Evolutionary conservation across 768 basidiomycete genomes (phyloP).

Genomic region (Mycena filopes): DNA sequence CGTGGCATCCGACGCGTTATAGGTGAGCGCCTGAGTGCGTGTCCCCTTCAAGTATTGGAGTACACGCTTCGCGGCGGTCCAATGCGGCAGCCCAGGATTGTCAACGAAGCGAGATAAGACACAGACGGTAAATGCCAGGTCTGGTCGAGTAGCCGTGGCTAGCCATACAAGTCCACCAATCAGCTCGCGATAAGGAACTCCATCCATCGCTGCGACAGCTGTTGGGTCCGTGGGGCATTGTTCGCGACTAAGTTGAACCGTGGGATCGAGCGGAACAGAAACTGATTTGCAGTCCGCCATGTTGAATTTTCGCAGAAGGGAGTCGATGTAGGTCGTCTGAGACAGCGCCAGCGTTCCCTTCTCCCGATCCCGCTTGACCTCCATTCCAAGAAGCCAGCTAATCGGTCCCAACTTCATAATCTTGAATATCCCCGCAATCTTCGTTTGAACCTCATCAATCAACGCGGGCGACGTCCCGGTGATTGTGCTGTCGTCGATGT

Average conservation of each 20-base stretch:
- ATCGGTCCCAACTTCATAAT: slow-evolving; percentile 43
- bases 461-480: slow-evolving; percentile 28
- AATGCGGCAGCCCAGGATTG: slow-evolving; percentile 18
- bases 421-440: slow-evolving; percentile 41
- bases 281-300: slow-evolving; percentile 15
- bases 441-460: slow-evolving; percentile 33
- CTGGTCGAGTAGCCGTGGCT: background rate
- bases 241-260: background rate
- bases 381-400: slow-evolving; percentile 44
- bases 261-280: slow-evolving; percentile 15
- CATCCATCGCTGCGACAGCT: background rate
- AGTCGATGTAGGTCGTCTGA: slow-evolving; percentile 43
- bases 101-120: slow-evolving; percentile 8
- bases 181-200: background rate
- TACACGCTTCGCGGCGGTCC: slow-evolving; percentile 20
- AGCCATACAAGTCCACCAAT: background rate
- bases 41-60: slow-evolving; percentile 26
- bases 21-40: slow-evolving; percentile 12
- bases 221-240: background rate
- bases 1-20: slow-evolving; percentile 1
- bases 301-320: slow-evolving; percentile 36
- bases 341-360: slow-evolving; percentile 38
- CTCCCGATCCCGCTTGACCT: slow-evolving; percentile 36
- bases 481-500: slow-evolving; percentile 47
- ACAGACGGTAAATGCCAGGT: background rate